Evolutionary conservation across 331 rosid species (phyloP), one percentile per base, ranked within the genome.

Genomic region (Malus hybrid): DNA sequence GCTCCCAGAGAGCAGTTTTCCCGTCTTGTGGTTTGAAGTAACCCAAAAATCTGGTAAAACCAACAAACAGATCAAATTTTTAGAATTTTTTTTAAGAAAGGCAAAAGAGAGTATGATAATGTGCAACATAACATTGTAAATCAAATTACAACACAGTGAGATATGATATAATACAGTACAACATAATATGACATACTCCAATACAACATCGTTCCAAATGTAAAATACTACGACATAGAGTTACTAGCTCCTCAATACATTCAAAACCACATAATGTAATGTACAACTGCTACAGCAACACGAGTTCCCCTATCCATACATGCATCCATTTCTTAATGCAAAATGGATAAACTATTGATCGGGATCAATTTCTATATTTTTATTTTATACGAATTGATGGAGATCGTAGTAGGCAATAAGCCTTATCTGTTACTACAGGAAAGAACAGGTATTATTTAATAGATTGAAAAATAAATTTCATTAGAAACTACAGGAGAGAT

Each of bases 1-100:
- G 88, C 82, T 94, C 99, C 99, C 97, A 94, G 3, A 94, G 86
- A 79, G 97, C 90, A 79, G 99, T 91, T 72, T 94, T 94, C 81
- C 99, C 97, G 28, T 92, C 97, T 65, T 86, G 90, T 32, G 99
- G 99, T 77, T 84, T 87, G 75, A 94, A 94, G 91, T 92, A 91
- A 70, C 99, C 99, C 83, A 94, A 86, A 89, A 92, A 92, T 72
- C 98, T 93, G 89, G 78, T 44, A 79, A 82, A 28, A 52, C 33
- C 11, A 5, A 27, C 65, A 76, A 36, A 65, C 27, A 15, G 24
- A 50, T 12, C 11, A 63, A 34, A 29, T 55, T 13, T 48, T 79
- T 69, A 69, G 36, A 60, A 7, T 50, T 19, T 31, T 24, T 22
- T 42, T 24, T 44, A 44, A 44, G 48, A 42, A 32, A 36, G 29